A percentile compares a stretch with the other conserved stretches of the same genome.
Evolutionary conservation across 352 stramenopile species (phyloP).

Genomic region (Phytophthora sp.): DNA sequence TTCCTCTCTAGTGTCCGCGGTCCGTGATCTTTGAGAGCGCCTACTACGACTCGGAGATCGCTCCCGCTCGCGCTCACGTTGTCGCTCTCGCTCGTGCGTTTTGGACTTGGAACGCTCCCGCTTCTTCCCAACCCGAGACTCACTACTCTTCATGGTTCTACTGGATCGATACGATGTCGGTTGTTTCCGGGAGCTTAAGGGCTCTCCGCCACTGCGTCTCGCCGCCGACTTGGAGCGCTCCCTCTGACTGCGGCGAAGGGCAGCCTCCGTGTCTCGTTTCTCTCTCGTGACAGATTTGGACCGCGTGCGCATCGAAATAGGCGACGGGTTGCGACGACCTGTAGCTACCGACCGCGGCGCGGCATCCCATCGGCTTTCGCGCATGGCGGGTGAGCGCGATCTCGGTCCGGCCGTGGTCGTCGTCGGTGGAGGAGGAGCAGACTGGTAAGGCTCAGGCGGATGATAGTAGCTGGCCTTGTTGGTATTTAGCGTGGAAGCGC

Average conservation of each 20-base stretch:
- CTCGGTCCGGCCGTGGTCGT: conserved; percentile 9
- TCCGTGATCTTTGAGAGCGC: conserved; percentile 2
- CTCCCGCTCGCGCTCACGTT: conserved; percentile 23
- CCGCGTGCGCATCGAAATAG: conserved; percentile 36
- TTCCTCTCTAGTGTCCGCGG: conserved; percentile 21
- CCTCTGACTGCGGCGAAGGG: conserved; percentile 25
- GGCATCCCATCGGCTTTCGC: not conserved
- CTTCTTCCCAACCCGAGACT: conserved; percentile 21
- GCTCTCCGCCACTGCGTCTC: conserved; percentile 31
- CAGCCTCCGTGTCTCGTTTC: conserved; percentile 28
- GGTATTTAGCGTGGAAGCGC: conserved; percentile 35
- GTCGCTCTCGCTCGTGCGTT: conserved; percentile 13
- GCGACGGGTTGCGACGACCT: conserved; percentile 23
- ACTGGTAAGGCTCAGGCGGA: conserved; percentile 14
- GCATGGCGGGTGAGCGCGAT: conserved; percentile 34
- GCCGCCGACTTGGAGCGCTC: conserved; percentile 46
- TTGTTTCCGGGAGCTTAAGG: conserved; percentile 8
- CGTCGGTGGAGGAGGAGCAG: not conserved
- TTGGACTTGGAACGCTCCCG: conserved; percentile 32
- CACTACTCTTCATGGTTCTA: conserved; percentile 10
- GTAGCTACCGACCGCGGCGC: not conserved
- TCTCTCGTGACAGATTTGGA: conserved; percentile 52
- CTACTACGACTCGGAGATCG: conserved; percentile 32
- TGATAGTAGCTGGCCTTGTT: conserved; percentile 50
- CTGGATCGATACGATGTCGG: not conserved